These are phyloP conservation scores for Capsella rubella DNA, from an alignment of 441 rosid species.

Conservation along the genomic window DNA sequence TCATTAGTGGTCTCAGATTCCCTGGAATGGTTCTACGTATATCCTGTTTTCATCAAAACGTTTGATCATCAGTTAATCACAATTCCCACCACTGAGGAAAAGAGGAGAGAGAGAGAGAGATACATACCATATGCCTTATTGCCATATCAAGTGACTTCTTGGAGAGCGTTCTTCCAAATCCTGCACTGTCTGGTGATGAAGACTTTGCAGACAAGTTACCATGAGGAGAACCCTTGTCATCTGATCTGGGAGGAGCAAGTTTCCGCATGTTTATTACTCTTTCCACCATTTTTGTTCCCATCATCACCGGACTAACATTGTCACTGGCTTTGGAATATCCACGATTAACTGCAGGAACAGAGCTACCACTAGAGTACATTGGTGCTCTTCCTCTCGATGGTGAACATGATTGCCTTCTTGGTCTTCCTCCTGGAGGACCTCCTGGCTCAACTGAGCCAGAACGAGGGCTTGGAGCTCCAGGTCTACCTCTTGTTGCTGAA, in stretches of 20 bases:
- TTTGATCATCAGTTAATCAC: constrained; percentile 24
- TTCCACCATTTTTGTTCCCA: constrained; percentile 96
- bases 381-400: constrained; percentile 88
- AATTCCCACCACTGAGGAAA: neutral
- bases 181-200: constrained; percentile 89
- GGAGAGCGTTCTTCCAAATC: constrained; percentile 93
- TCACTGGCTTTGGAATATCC: constrained; percentile 66
- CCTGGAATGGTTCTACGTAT: constrained; percentile 92
- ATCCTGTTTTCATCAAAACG: constrained; percentile 57
- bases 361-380: constrained; percentile 77
- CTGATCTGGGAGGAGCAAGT: constrained; percentile 84
- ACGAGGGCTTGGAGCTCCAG: constrained; percentile 88
- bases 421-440: constrained; percentile 63
- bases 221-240: constrained; percentile 74
- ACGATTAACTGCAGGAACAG: constrained; percentile 86
- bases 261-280: constrained; percentile 95
- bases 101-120: neutral
- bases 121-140: constrained; percentile 91
- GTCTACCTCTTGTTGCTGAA: constrained; percentile 95
- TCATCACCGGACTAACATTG: constrained; percentile 79
- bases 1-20: constrained; percentile 88
- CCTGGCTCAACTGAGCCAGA: constrained; percentile 87
- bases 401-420: constrained; percentile 91
- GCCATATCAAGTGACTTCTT: constrained; percentile 99
- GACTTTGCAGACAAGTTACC: constrained; percentile 78